phyloP scores from a whole-genome alignment of 345 rosid genomes.

The Turnera subulata region DNA sequence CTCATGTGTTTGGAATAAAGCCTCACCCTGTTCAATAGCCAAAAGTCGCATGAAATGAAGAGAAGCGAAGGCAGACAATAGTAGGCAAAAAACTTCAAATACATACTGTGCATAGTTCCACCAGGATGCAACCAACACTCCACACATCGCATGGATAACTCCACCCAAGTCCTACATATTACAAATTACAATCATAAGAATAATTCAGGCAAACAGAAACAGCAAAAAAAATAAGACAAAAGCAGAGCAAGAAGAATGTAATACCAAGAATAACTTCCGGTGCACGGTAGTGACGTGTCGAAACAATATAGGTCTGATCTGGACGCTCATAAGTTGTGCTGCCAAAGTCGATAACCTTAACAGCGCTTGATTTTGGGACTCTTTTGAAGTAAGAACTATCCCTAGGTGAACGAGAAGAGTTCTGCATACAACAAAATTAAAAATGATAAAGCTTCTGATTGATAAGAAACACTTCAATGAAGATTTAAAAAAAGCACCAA shows the following conservation, averaged over 20 bases:
- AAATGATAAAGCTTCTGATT: neutral
- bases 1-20: constrained; percentile 89
- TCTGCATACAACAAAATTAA: constrained; percentile 31
- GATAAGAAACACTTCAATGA: neutral
- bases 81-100: neutral
- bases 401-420: constrained; percentile 50
- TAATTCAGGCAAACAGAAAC: neutral
- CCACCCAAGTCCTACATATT: constrained; percentile 74
- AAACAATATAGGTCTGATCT: constrained; percentile 27
- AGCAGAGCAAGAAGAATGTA: neutral
- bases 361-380: constrained; percentile 52
- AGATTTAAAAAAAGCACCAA: constrained; percentile 4
- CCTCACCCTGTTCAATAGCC: constrained; percentile 62
- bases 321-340: constrained; percentile 30
- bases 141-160: constrained; percentile 88
- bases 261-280: constrained; percentile 83
- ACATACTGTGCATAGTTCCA: constrained; percentile 80
- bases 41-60: neutral
- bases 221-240: too few species aligned
- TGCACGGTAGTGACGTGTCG: constrained; percentile 32
- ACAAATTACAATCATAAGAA: neutral
- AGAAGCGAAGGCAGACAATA: neutral
- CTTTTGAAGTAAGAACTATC: constrained; percentile 56
- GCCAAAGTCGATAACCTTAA: constrained; percentile 33
- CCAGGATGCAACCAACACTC: constrained; percentile 83